These are phyloP conservation scores for Odontarrhena argentea DNA, from an alignment of 345 rosid species.

Conservation along the genomic window DNA sequence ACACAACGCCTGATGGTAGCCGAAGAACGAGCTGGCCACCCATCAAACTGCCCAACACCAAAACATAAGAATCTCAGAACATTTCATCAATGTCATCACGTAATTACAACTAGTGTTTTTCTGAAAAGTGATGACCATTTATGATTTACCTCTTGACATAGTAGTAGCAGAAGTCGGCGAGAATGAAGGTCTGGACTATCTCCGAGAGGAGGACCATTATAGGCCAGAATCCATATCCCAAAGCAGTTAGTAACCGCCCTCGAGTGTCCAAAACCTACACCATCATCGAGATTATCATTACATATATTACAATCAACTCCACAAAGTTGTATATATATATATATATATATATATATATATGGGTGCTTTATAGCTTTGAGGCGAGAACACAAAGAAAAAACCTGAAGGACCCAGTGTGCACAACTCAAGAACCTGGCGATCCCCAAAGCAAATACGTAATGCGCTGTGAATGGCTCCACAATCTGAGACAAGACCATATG, in stretches of 20 bases:
- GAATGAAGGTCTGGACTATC: constrained; percentile 83
- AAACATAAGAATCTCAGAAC: not conserved
- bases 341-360: not conserved
- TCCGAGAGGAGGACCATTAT: constrained; percentile 82
- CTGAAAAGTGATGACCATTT: not conserved
- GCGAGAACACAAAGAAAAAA: constrained; percentile 19
- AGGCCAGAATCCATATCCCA: constrained; percentile 93
- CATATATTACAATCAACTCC: not conserved
- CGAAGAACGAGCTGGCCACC: constrained; percentile 93
- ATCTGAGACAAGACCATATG: constrained; percentile 49
- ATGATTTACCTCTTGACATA: constrained; percentile 64
- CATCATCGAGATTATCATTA: not conserved
- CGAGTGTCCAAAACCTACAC: constrained; percentile 79
- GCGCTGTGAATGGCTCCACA: constrained; percentile 95
- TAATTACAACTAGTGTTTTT: not conserved
- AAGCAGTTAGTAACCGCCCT: constrained; percentile 71
- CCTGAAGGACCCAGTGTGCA: constrained; percentile 98
- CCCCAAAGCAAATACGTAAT: constrained; percentile 88
- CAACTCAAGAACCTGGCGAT: constrained; percentile 90
- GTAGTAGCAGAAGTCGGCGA: constrained; percentile 92
- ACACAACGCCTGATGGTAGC: constrained; percentile 89
- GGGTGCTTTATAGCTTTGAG: not conserved
- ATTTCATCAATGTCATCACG: constrained; percentile 5
- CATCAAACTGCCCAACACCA: constrained; percentile 52
- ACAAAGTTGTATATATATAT: not conserved